Conservation (phyloP, 176 grass and related monocot species). For the Urochloa ruziziensis region DNA sequence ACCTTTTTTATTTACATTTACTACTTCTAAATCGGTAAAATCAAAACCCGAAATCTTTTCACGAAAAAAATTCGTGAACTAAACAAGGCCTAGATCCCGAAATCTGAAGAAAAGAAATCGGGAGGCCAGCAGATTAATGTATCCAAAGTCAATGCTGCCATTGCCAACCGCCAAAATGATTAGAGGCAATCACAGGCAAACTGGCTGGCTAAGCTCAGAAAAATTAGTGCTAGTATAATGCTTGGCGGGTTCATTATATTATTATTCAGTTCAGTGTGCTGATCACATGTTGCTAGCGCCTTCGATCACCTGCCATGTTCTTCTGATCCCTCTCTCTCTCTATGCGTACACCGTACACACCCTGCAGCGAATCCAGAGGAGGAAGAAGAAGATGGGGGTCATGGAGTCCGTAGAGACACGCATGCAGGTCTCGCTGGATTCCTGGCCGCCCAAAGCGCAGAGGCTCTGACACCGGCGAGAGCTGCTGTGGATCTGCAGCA, state of each 20-base stretch:
- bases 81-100: conserved; percentile 11
- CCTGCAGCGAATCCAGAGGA: conserved; percentile 15
- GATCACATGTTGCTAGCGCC: conserved; percentile 14
- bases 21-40: too few species aligned
- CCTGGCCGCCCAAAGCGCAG: conserved; percentile 31
- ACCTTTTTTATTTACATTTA: too few species aligned
- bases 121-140: neutral
- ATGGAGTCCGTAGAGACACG: neutral
- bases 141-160: conserved; percentile 42
- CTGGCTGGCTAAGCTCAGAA: neutral
- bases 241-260: conserved; percentile 17
- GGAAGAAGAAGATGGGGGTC: neutral
- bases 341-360: neutral
- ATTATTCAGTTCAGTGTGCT: conserved; percentile 16
- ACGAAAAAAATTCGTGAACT: neutral
- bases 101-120: neutral
- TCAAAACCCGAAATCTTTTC: too few species aligned
- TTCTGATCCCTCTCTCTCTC: neutral
- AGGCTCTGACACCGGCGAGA: conserved; percentile 26
- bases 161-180: conserved; percentile 49
- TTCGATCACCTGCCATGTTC: conserved; percentile 9
- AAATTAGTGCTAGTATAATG: neutral
- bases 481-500: conserved; percentile 33
- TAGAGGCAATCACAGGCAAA: conserved; percentile 35
- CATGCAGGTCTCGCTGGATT: conserved; percentile 35